These are phyloP conservation scores for Mortierella hygrophila DNA, from an alignment of 192 early-diverging fungal species.

Conservation along the genomic window DNA sequence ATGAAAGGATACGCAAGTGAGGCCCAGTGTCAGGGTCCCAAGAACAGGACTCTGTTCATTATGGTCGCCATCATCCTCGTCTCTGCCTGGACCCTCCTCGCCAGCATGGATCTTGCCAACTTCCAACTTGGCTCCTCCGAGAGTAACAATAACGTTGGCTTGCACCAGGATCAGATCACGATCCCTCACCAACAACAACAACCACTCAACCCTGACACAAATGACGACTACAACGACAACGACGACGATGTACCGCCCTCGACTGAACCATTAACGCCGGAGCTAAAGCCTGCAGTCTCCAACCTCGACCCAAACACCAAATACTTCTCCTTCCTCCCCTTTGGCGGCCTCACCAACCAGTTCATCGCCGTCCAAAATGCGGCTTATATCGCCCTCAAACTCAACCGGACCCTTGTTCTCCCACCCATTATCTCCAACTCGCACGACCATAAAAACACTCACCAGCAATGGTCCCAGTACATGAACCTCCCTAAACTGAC, in stretches of 20 bases:
- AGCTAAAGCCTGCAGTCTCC: constrained; percentile 23
- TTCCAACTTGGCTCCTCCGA: background rate
- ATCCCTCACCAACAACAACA: background rate
- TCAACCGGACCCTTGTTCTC: constrained; percentile 39
- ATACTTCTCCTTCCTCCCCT: constrained; percentile 41
- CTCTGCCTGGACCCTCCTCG: constrained; percentile 30
- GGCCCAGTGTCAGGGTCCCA: background rate
- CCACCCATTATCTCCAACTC: constrained; percentile 51
- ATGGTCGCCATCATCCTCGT: constrained; percentile 24
- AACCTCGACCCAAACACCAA: constrained; percentile 19
- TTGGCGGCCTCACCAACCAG: constrained; percentile 52
- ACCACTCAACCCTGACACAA: background rate
- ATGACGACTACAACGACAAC: background rate
- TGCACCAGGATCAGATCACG: background rate
- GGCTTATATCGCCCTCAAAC: constrained; percentile 16
- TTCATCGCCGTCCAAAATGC: constrained; percentile 38
- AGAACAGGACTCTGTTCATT: background rate
- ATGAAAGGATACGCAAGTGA: background rate
- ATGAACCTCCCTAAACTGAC: constrained; percentile 35
- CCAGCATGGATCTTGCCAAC: constrained; percentile 6
- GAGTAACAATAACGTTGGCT: background rate
- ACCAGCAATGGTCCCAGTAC: constrained; percentile 41
- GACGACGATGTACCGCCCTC: background rate
- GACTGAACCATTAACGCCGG: background rate
- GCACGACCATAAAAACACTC: constrained; percentile 43